Conservation (phyloP, 2,329 filamentous ascomycete genomes). For the Cladophialophora immunda region DNA sequence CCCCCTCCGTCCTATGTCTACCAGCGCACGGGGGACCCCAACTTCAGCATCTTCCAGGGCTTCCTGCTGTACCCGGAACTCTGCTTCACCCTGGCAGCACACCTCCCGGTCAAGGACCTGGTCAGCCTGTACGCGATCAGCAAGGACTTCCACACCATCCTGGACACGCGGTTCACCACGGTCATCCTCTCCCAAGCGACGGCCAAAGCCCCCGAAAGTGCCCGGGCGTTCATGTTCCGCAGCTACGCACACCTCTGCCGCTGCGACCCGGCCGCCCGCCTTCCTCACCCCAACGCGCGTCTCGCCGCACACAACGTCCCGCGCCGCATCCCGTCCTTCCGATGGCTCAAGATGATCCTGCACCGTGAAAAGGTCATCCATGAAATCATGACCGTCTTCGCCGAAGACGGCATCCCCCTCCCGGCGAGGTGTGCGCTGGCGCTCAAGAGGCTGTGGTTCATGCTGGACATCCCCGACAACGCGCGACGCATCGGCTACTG, state of each 20-base stretch:
- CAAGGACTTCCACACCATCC: slow-evolving; percentile 66
- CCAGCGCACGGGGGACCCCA: slow-evolving; percentile 34
- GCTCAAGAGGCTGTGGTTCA: slow-evolving; percentile 75
- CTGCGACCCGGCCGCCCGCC: slow-evolving; percentile 64
- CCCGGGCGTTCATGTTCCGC: slow-evolving; percentile 67
- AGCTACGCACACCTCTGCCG: slow-evolving; percentile 67
- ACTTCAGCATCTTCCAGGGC: slow-evolving; percentile 41
- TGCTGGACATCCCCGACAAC: slow-evolving; percentile 72
- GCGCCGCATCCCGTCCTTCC: slow-evolving; percentile 68
- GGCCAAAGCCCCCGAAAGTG: slow-evolving; percentile 64
- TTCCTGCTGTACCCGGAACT: slow-evolving; percentile 58
- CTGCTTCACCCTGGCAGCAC: slow-evolving; percentile 62
- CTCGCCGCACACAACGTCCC: slow-evolving; percentile 45
- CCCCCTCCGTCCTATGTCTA: slow-evolving; percentile 38
- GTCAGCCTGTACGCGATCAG: slow-evolving; percentile 72
- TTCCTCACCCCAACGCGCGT: slow-evolving; percentile 49
- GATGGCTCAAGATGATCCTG: slow-evolving; percentile 73
- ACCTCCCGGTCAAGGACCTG: slow-evolving; percentile 65
- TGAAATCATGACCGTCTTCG: slow-evolving; percentile 71
- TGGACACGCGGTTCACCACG: slow-evolving; percentile 68
- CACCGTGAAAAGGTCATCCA: slow-evolving; percentile 64
- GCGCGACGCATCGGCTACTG: slow-evolving; percentile 64
- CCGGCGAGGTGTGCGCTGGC: slow-evolving; percentile 58
- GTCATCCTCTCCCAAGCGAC: slow-evolving; percentile 66
- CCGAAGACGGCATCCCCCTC: slow-evolving; percentile 65